Conservation (phyloP, 2,329 filamentous ascomycete species). For the Dactylonectria estremocensis region DNA sequence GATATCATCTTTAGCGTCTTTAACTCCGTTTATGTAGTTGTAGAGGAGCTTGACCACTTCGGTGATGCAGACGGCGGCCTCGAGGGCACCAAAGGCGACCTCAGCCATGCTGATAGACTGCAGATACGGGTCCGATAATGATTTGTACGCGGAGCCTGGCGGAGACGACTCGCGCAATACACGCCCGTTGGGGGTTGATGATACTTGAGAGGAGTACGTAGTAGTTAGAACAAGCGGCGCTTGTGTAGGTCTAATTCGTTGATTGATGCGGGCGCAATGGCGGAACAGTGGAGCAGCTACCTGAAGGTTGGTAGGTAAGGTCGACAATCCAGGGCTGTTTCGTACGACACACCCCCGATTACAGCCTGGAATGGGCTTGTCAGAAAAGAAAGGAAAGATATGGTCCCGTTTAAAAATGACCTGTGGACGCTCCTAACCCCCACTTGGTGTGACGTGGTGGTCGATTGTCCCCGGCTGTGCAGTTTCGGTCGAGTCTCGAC, state of each 20-base stretch:
- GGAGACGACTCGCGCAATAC: background rate
- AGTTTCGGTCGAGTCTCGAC: background rate
- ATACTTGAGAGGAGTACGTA: background rate
- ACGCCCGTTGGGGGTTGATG: background rate
- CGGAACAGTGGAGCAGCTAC: background rate
- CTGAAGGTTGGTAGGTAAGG: background rate
- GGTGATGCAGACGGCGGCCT: slow-evolving; percentile 38
- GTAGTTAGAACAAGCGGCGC: background rate
- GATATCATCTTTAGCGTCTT: slow-evolving; percentile 44
- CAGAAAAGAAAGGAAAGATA: background rate
- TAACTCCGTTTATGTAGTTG: slow-evolving; percentile 35
- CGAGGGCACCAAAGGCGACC: slow-evolving; percentile 33
- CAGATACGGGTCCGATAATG: background rate
- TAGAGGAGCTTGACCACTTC: slow-evolving; percentile 40
- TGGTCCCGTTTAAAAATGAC: background rate
- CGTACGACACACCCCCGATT: background rate
- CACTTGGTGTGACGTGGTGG: background rate
- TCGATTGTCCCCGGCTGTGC: background rate
- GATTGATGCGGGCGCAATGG: background rate
- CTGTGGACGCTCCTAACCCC: background rate
- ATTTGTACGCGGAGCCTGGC: background rate
- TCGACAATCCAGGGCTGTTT: background rate
- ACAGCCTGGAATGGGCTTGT: background rate
- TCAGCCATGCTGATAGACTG: slow-evolving; percentile 37
- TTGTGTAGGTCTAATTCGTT: background rate